Base-by-base conservation (phyloP, 1,284 basidiomycete genomes). In the Cryptococcus sp. region DNA sequence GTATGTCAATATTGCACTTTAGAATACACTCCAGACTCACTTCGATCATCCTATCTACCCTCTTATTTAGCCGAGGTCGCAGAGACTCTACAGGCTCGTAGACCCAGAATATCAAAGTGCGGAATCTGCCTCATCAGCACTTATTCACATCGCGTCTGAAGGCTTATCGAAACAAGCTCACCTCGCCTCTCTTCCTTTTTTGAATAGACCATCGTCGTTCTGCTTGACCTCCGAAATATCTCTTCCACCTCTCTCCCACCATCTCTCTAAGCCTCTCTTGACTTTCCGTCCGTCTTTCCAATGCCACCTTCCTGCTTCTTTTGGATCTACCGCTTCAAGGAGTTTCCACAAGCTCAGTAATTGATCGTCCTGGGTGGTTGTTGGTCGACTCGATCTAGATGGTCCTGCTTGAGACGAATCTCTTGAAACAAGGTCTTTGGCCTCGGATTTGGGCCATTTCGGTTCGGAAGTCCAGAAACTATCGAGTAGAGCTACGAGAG, bases 271-370 rank as follows among this genome's bases (percentile, higher is more conserved):
- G 58, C 84, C 89, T 32, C 94, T 82, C 30, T 89, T 74, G 2
- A 97, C 87, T 72, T 98, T 99, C 15, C 96, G 81, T 0, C 89
- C 86, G 67, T 99, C 96, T 58, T 82, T 83, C 90, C 92, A 96
- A 73, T 98, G 96, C 95, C 96, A 98, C 59, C 93, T 80, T 13
- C 79, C 79, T 0, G 90, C 90, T 56, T 93, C 86, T 0, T 72
- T 67, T 0, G 86, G 86, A 68, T 98, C 96, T 5, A 98, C 78
- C 0, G 78, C 73, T 3, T 80, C 72, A 3, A 98, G 78, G 2
- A 97, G 78, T 6, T 76, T 78, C 75, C 94, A 84, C 5, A 97
- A 78, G 74, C 38, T 83, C 81, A 58, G 79, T 79, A 43, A 83
- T 77, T 56, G 80, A 74, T 33, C 45, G 31, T 65, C 65, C 3